Base-by-base conservation (phyloP, 2,329 filamentous ascomycete species). In the Penicillium frequentans region DNA sequence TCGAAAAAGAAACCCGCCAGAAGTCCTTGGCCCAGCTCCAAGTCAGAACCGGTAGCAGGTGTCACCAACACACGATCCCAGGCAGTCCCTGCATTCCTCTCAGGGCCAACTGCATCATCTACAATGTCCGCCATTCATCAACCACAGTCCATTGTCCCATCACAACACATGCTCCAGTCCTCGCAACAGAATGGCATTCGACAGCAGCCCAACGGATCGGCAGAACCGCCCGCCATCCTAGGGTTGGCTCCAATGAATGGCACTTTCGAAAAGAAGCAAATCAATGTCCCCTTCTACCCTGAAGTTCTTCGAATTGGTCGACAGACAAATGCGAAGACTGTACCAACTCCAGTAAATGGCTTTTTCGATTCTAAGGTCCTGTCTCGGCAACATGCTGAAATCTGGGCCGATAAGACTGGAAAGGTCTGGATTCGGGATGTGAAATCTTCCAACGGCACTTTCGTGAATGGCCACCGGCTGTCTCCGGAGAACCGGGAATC, bases 311-410 rank as follows among this genome's bases (percentile, higher is more conserved):
- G 92, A 61, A 96, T 99, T 70, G 95, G 95, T 45, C 89, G 95
- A 48, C 95, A 99, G 76, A 99, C 95, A 21, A 99, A 99, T 75
- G 90, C 91, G 64, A 98, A 96, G 76, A 98, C 95, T 0, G 85
- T 96, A 13, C 95, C 95, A 0, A 96, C 93, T 0, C 87, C 91
- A 0, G 79, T 88, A 59, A 99, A 99, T 76, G 95, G 95, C 35
- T 99, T 90, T 75, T 99, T 99, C 70, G 95, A 99, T 74, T 98
- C 93, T 51, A 99, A 99, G 76, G 95, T 99, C 26, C 84, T 99
- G 24, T 98, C 95, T 39, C 85, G 95, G 67, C 92, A 97, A 72
- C 95, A 99, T 74, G 95, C 95, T 35, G 95, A 99, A 73, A 90
- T 99, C 37, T 98, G 92, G 86, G 92, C 95, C 14, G 88, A 90